Conservation (phyloP, 2,329 filamentous ascomycete species). For the Curvularia sp. region DNA sequence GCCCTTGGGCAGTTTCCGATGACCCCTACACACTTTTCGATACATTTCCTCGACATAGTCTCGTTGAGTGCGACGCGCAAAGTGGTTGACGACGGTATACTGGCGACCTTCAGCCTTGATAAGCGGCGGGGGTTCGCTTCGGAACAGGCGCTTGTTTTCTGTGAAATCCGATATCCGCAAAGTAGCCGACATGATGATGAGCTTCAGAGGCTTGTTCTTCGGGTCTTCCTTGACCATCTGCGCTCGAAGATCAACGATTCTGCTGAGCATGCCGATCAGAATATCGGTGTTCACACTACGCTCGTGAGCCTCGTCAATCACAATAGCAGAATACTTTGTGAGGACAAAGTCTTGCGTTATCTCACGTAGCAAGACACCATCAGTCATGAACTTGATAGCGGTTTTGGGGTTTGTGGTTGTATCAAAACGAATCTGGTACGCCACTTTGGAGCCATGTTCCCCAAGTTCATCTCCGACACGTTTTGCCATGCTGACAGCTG, state of each 20-base stretch:
- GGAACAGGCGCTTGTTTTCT: constrained; percentile 81
- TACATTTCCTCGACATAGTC: constrained; percentile 94
- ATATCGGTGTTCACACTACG: constrained; percentile 98
- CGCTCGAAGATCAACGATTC: constrained; percentile 83
- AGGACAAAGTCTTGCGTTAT: constrained; percentile 88
- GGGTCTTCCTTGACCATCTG: constrained; percentile 76
- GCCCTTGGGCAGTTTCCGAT: constrained; percentile 86
- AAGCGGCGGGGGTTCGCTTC: constrained; percentile 75
- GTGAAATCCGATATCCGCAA: constrained; percentile 89
- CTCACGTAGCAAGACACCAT: constrained; percentile 92
- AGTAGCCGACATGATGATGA: constrained; percentile 98
- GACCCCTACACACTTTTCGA: constrained; percentile 83
- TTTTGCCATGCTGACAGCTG: constrained; percentile 95
- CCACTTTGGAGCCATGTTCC: constrained; percentile 76
- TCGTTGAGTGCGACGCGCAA: constrained; percentile 78
- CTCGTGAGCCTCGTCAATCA: constrained; percentile 97
- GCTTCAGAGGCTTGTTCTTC: constrained; percentile 76
- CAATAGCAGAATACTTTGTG: constrained; percentile 87
- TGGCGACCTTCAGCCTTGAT: constrained; percentile 91
- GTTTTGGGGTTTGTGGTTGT: constrained; percentile 80
- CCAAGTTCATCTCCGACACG: constrained; percentile 88
- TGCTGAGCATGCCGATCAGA: constrained; percentile 93
- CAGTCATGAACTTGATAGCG: constrained; percentile 98
- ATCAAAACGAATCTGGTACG: constrained; percentile 93
- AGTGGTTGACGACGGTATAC: constrained; percentile 88